These are phyloP conservation scores for Candida chauliodis DNA, from an alignment of 805 yeast genomes.

Conservation along the genomic window DNA sequence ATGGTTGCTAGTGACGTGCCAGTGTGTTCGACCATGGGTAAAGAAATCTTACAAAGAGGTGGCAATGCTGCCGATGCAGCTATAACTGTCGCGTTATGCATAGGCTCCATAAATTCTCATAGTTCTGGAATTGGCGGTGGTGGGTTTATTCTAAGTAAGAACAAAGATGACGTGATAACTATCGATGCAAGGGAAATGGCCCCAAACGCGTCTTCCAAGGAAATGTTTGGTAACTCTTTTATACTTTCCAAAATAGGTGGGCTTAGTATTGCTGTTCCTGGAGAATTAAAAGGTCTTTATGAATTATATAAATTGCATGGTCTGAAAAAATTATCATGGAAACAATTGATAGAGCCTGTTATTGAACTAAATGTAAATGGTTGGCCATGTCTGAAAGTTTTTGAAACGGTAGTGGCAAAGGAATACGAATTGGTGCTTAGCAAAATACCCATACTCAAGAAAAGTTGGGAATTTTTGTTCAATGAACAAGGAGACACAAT, in stretches of 20 bases:
- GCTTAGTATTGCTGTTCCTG: constrained; percentile 85
- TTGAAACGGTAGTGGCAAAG: constrained; percentile 32
- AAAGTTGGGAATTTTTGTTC: constrained; percentile 58
- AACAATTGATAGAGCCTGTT: constrained; percentile 71
- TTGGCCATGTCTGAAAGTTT: constrained; percentile 37
- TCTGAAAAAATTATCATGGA: constrained; percentile 71
- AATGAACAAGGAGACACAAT: constrained; percentile 27
- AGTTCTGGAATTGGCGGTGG: constrained; percentile 95
- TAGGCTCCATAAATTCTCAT: constrained; percentile 79
- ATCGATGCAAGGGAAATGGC: constrained; percentile 91
- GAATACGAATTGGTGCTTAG: constrained; percentile 24
- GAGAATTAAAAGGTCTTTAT: constrained; percentile 83
- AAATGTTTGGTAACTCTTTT: constrained; percentile 57
- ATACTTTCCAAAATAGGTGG: constrained; percentile 71
- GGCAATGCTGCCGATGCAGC: constrained; percentile 96
- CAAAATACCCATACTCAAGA: constrained; percentile 22
- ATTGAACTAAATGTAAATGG: constrained; percentile 63
- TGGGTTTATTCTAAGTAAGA: constrained; percentile 52
- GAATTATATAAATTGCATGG: constrained; percentile 58
- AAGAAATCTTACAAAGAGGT: constrained; percentile 46
- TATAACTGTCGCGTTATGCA: constrained; percentile 81
- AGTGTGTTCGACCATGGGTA: constrained; percentile 61
- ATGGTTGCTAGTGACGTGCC: constrained; percentile 70
- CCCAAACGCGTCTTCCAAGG: constrained; percentile 55
- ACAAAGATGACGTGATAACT: constrained; percentile 46